Conservation (phyloP, 768 basidiomycete genomes). For the Pleurotus tuber-regium region DNA sequence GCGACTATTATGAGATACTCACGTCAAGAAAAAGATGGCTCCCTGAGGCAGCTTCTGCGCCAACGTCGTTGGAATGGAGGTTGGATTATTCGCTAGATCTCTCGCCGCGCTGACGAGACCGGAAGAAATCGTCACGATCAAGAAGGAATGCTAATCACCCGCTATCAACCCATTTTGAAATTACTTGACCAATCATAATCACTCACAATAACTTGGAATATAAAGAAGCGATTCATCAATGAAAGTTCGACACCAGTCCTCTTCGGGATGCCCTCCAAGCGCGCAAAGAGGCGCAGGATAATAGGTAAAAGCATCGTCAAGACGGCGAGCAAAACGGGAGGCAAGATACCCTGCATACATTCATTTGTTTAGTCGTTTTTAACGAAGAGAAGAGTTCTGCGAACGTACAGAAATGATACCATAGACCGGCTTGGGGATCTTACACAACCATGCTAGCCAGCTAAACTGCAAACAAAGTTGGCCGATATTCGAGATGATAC, state of each 20-base stretch:
- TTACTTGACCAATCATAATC: no score
- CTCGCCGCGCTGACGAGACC: constrained; percentile 78
- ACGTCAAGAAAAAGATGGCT: constrained; percentile 91
- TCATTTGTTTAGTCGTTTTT: not conserved
- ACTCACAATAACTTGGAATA: constrained; percentile 90
- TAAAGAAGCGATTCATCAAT: constrained; percentile 89
- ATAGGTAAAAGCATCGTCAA: constrained; percentile 88
- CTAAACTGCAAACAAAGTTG: constrained; percentile 57
- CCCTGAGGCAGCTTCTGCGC: constrained; percentile 79
- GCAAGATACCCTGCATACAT: constrained; percentile 67
- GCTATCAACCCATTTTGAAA: no score
- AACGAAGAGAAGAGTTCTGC: not conserved
- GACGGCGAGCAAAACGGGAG: constrained; percentile 83
- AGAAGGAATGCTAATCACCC: constrained; percentile 96
- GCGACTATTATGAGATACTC: constrained; percentile 18
- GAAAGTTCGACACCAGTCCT: constrained; percentile 81
- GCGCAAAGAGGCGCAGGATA: constrained; percentile 73
- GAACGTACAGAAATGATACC: constrained; percentile 65
- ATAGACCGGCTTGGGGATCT: constrained; percentile 56
- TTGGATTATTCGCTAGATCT: constrained; percentile 62
- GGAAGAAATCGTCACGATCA: constrained; percentile 82
- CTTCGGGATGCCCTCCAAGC: constrained; percentile 90
- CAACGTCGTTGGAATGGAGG: constrained; percentile 64
- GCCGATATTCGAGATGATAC: constrained; percentile 78
- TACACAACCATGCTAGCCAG: constrained; percentile 88